A percentile compares a stretch with the other conserved stretches of the same genome.
phyloP scores from a whole-genome alignment of 768 basidiomycete species.

The Boletus rex-veris region DNA sequence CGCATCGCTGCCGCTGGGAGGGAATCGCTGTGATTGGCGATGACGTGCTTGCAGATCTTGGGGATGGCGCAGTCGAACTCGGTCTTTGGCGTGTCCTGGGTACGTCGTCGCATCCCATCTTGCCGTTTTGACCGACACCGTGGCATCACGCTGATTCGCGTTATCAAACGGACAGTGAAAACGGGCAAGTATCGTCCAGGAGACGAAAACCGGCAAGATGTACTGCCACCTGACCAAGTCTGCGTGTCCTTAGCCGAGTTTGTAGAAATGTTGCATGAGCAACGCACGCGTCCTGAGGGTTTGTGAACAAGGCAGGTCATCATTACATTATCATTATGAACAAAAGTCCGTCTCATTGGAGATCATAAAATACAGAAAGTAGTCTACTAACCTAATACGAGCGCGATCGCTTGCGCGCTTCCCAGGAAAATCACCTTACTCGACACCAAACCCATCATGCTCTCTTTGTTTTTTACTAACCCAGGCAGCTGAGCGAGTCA shows the following conservation, averaged over 20 bases:
- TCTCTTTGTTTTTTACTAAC: too few relatives aligned
- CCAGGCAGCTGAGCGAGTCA: too few relatives aligned
- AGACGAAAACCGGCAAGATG: conserved; percentile 49
- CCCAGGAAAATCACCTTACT: not conserved
- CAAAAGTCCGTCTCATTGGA: not conserved
- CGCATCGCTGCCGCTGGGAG: too few relatives aligned
- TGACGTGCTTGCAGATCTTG: too few relatives aligned
- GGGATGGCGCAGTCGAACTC: conserved; percentile 36
- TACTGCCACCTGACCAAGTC: conserved; percentile 49
- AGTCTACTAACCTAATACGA: not conserved
- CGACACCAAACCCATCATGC: not conserved
- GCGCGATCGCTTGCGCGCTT: not conserved
- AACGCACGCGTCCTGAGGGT: not conserved
- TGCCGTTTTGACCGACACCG: too few relatives aligned
- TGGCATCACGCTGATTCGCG: too few relatives aligned
- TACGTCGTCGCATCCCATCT: too few relatives aligned
- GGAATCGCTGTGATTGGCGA: too few relatives aligned
- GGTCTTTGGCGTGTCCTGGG: conserved; percentile 63
- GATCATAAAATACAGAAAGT: not conserved
- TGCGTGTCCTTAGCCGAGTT: conserved; percentile 52
- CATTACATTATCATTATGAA: too few relatives aligned
- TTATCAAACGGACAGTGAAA: conserved; percentile 43
- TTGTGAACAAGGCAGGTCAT: conserved; percentile 14
- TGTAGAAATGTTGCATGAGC: conserved; percentile 42
- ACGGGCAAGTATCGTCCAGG: conserved; percentile 69